A percentile compares a stretch with the other conserved stretches of the same genome.
phyloP scores from a whole-genome alignment of 345 rosid species.

The Salix brachista region DNA sequence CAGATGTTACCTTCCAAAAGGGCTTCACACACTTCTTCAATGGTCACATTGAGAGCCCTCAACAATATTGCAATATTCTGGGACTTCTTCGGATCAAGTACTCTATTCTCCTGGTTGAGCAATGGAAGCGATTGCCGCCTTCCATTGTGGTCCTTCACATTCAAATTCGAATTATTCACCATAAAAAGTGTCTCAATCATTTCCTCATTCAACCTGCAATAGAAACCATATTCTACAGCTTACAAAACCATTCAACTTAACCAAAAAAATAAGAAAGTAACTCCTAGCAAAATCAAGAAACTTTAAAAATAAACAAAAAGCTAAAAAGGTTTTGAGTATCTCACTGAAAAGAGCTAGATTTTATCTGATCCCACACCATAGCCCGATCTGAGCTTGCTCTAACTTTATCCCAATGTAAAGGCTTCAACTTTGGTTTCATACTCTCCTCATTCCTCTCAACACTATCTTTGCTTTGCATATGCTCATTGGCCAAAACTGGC shows the following conservation, averaged over 20 bases:
- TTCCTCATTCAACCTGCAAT: conserved; percentile 85
- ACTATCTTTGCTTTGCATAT: conserved; percentile 18
- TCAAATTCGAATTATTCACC: conserved; percentile 50
- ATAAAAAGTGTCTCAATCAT: conserved; percentile 89
- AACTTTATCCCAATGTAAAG: conserved; percentile 99
- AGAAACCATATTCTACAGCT: conserved; percentile 14
- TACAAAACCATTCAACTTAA: not conserved
- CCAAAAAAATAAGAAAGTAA: not conserved
- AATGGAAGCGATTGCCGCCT: conserved; percentile 29
- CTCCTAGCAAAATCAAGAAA: not conserved
- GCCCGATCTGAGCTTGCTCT: conserved; percentile 81
- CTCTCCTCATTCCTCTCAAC: conserved; percentile 47
- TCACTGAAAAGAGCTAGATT: conserved; percentile 90
- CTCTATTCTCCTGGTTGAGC: conserved; percentile 52
- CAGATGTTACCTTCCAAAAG: conserved; percentile 64
- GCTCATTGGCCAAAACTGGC: conserved; percentile 12
- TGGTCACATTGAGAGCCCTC: conserved; percentile 87
- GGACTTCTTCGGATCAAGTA: conserved; percentile 86
- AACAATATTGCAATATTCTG: conserved; percentile 89
- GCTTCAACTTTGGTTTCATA: conserved; percentile 68
- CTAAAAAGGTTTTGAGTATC: conserved; percentile 18
- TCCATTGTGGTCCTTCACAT: conserved; percentile 38
- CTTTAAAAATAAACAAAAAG: not conserved
- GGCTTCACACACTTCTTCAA: conserved; percentile 91
- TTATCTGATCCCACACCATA: conserved; percentile 96